Base-by-base conservation (phyloP, 2,329 filamentous ascomycete genomes). In the Colletotrichum magnum region DNA sequence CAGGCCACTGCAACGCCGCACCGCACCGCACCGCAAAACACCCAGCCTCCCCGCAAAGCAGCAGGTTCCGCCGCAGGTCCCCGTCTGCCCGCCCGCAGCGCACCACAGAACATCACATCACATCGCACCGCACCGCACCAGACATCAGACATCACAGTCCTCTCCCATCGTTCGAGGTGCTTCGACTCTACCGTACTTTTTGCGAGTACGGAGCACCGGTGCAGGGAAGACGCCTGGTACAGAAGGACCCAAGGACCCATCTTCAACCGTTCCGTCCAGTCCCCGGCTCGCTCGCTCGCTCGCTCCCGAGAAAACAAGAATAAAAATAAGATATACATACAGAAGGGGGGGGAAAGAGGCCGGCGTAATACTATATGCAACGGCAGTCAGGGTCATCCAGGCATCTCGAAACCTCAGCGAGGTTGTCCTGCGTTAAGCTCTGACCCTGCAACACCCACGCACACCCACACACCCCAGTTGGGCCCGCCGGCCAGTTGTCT, bases 321-420 rank as follows among this genome's bases (percentile, higher is more conserved):
- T 59, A 56, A 54, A 54, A 65, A 54, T 59, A 56, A 54, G 24
- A 32, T 32, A 58, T 43, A 51, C 36, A 32, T 21, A 18, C n/a
- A 50, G n/a, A 50, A 18, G 21, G 18, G 21, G n/a, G 36, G 50
- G 28, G 47, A 50, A 67, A 61, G 57, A 41, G 62, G 64, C 68
- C 58, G 68, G 53, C 54, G 65, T 75, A 73, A 71, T 79, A 36
- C 32, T 36, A 77, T 79, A 82, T 85, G 82, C 84, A 79, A 83
- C 83, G 81, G 78, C 77, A 82, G 82, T 83, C 84, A 84, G 82
- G 81, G 80, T 81, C 78, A 77, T 77, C 78, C 75, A 75, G 64
- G 74, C 76, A 75, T 78, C 73, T 77, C 76, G 79, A 81, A 80
- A 79, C 76, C 72, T 75, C 73, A 73, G 65, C 71, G 65, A 58